phyloP scores from a whole-genome alignment of 1,284 basidiomycete species.

The Rhodotorula glutinis region DNA sequence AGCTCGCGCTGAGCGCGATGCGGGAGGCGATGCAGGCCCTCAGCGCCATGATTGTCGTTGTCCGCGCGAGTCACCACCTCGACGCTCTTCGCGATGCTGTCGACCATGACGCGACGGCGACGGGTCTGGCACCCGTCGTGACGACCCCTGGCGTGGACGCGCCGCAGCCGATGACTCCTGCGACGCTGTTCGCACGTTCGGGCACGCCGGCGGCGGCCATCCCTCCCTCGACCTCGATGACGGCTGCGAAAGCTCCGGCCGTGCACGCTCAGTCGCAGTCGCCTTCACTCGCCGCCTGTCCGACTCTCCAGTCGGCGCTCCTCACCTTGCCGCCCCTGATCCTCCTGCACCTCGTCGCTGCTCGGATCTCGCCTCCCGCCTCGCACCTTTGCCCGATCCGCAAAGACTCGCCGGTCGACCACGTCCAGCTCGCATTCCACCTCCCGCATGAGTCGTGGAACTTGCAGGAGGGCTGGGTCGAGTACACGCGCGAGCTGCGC shows the following conservation, averaged over 20 bases:
- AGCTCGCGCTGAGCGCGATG: constrained; percentile 43
- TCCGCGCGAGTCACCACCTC: constrained; percentile 29
- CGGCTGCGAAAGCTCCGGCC: neutral
- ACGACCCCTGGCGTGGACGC: neutral
- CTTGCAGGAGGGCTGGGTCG: constrained; percentile 35
- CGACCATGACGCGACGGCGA: constrained; percentile 2
- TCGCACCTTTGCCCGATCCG: neutral
- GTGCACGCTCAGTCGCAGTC: neutral
- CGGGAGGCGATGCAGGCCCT: constrained; percentile 44
- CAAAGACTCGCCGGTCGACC: neutral
- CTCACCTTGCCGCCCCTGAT: constrained; percentile 40
- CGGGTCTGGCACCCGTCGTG: constrained; percentile 7
- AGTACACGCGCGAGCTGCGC: constrained; percentile 41
- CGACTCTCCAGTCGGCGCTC: constrained; percentile 39
- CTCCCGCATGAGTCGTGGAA: constrained; percentile 42
- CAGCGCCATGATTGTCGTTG: constrained; percentile 40
- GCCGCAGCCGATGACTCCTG: constrained; percentile 23
- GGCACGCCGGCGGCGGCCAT: neutral
- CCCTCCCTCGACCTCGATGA: neutral
- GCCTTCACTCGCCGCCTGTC: constrained; percentile 25
- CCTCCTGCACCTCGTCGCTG: constrained; percentile 41
- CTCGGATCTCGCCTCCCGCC: constrained; percentile 35
- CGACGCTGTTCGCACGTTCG: constrained; percentile 23
- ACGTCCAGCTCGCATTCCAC: constrained; percentile 19
- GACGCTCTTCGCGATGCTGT: constrained; percentile 23